Evolutionary conservation across 2,329 filamentous ascomycete species (phyloP).

Genomic region (Raffaelea ambrosiae): DNA sequence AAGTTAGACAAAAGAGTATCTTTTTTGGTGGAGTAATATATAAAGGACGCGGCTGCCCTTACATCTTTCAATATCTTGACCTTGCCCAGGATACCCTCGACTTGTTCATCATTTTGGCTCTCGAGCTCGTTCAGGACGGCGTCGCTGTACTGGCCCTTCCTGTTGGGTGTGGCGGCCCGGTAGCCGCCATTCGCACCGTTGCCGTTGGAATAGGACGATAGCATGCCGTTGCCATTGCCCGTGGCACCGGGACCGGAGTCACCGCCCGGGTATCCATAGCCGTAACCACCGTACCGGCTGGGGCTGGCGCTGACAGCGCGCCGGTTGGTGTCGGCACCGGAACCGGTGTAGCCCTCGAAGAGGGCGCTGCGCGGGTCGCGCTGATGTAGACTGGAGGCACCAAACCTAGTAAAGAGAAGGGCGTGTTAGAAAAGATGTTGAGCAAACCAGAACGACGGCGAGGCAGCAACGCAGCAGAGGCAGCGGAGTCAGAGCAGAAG

Average conservation of each 20-base stretch:
- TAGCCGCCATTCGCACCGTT: conserved; percentile 40
- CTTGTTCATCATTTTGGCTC: conserved; percentile 86
- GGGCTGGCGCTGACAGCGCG: conserved; percentile 37
- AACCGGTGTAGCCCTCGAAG: conserved; percentile 64
- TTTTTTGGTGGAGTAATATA: too few relatives aligned
- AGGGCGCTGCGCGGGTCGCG: conserved; percentile 64
- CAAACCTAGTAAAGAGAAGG: conserved; percentile 47
- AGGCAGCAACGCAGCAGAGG: too few relatives aligned
- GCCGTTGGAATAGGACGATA: conserved; percentile 23
- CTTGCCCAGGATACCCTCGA: conserved; percentile 85
- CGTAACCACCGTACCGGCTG: conserved; percentile 26
- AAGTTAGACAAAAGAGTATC: background rate
- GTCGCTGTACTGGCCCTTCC: conserved; percentile 80
- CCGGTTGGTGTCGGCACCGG: conserved; percentile 33
- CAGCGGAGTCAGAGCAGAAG: too few relatives aligned
- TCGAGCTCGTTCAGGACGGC: conserved; percentile 89
- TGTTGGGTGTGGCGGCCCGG: conserved; percentile 64
- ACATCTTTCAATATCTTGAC: conserved; percentile 86
- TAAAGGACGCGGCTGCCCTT: too few relatives aligned
- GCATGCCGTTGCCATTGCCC: conserved; percentile 23
- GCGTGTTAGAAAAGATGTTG: background rate
- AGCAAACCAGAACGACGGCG: too few relatives aligned
- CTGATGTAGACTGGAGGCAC: conserved; percentile 61
- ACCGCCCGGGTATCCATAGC: conserved; percentile 42
- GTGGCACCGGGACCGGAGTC: too few relatives aligned